phyloP scores from a whole-genome alignment of 164 flowering plant species.

The Vitis rotundifolia region DNA sequence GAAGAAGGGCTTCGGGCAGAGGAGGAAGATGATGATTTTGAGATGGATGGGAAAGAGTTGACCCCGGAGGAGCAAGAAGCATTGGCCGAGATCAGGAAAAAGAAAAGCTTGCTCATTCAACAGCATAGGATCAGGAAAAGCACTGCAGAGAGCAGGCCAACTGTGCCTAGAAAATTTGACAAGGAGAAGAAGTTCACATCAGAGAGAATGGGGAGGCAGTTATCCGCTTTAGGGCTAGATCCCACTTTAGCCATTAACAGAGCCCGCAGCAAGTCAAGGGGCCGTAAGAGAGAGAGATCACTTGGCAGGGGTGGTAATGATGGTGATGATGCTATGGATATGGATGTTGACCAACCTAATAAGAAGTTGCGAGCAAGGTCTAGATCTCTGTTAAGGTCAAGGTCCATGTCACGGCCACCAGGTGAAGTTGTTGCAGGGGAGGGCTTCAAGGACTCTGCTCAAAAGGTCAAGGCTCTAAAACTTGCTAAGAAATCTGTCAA shows the following conservation, averaged over 20 bases:
- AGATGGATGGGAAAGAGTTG: constrained; percentile 64
- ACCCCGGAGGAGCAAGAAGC: constrained; percentile 64
- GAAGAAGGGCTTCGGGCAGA: constrained; percentile 64
- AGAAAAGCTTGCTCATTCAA: constrained; percentile 77
- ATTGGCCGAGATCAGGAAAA: constrained; percentile 69
- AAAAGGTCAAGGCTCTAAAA: constrained; percentile 58
- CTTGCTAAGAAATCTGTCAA: constrained; percentile 49
- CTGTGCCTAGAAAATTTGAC: constrained; percentile 80
- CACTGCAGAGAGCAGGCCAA: constrained; percentile 77
- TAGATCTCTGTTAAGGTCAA: constrained; percentile 36
- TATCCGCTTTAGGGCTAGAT: constrained; percentile 67
- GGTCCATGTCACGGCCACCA: constrained; percentile 66
- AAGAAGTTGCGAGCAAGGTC: constrained; percentile 63
- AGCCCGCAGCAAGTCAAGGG: constrained; percentile 70
- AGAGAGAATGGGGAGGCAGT: constrained; percentile 89
- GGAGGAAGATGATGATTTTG: constrained; percentile 63
- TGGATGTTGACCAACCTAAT: constrained; percentile 50
- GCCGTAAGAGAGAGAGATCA: constrained; percentile 84
- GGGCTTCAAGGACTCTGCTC: constrained; percentile 71
- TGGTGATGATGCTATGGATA: constrained; percentile 47
- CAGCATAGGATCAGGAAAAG: constrained; percentile 86
- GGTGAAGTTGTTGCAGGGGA: constrained; percentile 76
- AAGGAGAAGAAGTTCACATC: constrained; percentile 66
- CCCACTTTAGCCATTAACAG: constrained; percentile 66
- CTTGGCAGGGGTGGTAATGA: constrained; percentile 29